Evolutionary conservation across 1,284 basidiomycete species (phyloP), one percentile per base, ranked within the genome.

Genomic region (Xerocomus amazonicus): DNA sequence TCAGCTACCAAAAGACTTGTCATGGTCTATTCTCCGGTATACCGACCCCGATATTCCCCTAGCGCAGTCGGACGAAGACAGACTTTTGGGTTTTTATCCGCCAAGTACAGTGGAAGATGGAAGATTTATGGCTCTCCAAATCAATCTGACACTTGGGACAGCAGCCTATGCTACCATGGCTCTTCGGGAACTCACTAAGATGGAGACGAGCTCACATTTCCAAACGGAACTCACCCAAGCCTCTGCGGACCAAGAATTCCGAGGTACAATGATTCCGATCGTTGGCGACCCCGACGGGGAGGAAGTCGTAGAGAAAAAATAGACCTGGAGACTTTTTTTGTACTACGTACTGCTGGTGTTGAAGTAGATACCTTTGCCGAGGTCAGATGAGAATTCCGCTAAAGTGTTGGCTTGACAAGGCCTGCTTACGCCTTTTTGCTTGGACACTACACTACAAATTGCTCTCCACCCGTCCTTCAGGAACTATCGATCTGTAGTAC

Each of bases 151-250:
- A 12, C 77, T 97, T 17, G 90, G 90, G 19, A 91, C 91, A 4
- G 87, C 90, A 3, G 88, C 91, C 3, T 97, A 96, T 68, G 94
- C 94, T 2, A 97, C 94, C 4, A 97, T 97, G 94, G 93, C 93
- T 4, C 68, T 97, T 55, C 81, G 94, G 40, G 92, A 96, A 69
- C 83, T 96, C 39, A 96, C 92, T 12, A 93, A 94, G 71, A 89
- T 87, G 35, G 92, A 95, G 61, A 97, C 93, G 10, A 91, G 90
- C 59, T 86, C 90, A 8, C 90, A 92, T 67, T 86, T 84, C 66
- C 92, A 96, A 69, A 88, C 81, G 16, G 76, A 74, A 52, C 76
- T 96, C 57, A 96, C 93, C 14, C 77, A 78, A 52, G 78, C 78
- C 35, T 87, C 90, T 32, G 91, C 91, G 66, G 93, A 95, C 67